phyloP scores from a whole-genome alignment of 1,284 basidiomycete species.

The Ganoderma sinense region DNA sequence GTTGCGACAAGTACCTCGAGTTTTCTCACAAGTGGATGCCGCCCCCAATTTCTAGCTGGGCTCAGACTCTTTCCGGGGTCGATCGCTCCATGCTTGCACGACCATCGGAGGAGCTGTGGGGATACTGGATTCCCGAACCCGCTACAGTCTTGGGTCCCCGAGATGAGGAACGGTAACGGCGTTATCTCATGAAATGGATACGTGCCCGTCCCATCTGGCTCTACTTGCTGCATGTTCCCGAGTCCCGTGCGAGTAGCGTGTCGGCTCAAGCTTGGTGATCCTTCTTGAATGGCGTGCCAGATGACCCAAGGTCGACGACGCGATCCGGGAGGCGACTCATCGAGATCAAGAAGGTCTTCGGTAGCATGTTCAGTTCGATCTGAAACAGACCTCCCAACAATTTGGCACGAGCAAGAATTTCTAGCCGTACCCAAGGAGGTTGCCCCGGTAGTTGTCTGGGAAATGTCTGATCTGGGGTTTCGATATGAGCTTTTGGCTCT shows the following conservation, averaged over 20 bases:
- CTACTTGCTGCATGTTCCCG: slow-evolving; percentile 7
- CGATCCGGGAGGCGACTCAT: not conserved
- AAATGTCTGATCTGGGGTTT: slow-evolving; percentile 17
- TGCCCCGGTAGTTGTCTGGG: slow-evolving; percentile 10
- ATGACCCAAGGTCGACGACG: not conserved
- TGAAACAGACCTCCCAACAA: not conserved
- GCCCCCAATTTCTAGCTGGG: not conserved
- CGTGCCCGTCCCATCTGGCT: slow-evolving; percentile 8
- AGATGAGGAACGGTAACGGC: not conserved
- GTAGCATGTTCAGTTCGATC: not conserved
- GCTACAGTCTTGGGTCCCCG: slow-evolving; percentile 5
- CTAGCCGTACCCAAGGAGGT: not conserved
- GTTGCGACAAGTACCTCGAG: slow-evolving; percentile 11
- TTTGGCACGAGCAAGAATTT: not conserved
- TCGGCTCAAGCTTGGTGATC: slow-evolving; percentile 14
- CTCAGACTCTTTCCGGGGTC: not conserved
- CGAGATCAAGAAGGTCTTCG: not conserved
- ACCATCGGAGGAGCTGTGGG: slow-evolving; percentile 3
- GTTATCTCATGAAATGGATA: slow-evolving; percentile 15
- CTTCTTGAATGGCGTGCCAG: slow-evolving; percentile 7
- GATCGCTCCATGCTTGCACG: not conserved
- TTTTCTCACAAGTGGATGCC: slow-evolving; percentile 19
- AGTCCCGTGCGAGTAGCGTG: not conserved
- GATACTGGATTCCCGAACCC: slow-evolving; percentile 19
- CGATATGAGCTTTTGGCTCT: slow-evolving; percentile 15